Base-by-base conservation (phyloP, 2,329 filamentous ascomycete species). In the Aspergillus thermomutatus region DNA sequence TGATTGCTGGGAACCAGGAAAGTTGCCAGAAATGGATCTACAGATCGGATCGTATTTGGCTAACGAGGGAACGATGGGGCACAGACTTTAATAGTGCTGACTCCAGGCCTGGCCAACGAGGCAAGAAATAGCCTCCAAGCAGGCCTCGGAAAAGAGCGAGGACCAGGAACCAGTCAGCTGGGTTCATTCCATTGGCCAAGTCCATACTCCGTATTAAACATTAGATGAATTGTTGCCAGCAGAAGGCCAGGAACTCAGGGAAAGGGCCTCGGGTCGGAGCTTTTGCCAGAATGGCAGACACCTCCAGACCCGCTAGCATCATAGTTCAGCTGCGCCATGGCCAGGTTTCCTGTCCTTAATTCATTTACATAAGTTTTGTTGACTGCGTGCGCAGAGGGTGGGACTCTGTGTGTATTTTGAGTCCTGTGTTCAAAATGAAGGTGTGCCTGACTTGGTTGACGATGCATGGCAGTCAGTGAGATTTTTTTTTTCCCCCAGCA, bases 11-110 rank as follows among this genome's bases (percentile, higher is more conserved):
- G 53, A 45, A 47, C 34, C 40, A 49, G 37, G 41, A n/a, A 28
- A 26, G 34, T 6, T 23, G 23, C 8, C 7, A 19, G 31, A 45
- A 50, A 48, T 48, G 55, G 58, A 47, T 50, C 37, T 49, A 43
- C 43, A 45, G 54, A 56, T 55, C 56, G 19, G 55, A 56, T 56
- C 55, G 49, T 49, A 54, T 47, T 59, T 57, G 50, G 49, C 37
- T 57, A 47, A 49, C 49, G 51, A 54, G 55, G 48, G 48, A 55
- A 55, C 53, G 37, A 55, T 56, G 50, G 54, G 34, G 46, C 34
- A 45, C 41, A 47, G 28, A 28, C 19, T 26, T 47, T 50, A 21
- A 31, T 47, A 45, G 31, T 26, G 52, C 50, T 27, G 45, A 48
- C 19, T 34, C 54, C 50, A 34, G 50, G 26, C 54, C 41, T 50